These are phyloP conservation scores for Psilocybe tampanensis DNA, from an alignment of 768 basidiomycete genomes.

Conservation along the genomic window DNA sequence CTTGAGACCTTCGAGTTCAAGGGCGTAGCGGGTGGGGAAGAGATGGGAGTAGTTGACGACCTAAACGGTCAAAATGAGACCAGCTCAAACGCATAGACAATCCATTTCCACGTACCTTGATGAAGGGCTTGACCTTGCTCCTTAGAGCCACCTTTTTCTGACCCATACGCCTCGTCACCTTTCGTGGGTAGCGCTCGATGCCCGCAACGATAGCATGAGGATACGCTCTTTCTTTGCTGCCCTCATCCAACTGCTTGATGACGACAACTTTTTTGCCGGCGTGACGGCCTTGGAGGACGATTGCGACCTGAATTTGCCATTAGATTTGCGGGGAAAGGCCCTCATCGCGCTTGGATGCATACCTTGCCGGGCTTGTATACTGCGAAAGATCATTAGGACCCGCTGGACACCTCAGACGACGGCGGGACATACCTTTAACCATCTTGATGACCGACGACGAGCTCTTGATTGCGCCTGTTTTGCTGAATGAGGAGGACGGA, in stretches of 20 bases:
- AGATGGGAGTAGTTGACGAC: conserved; percentile 98
- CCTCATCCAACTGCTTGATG: conserved; percentile 97
- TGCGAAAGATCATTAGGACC: conserved; percentile 30
- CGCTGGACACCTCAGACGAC: conserved; percentile 3
- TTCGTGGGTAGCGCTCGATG: conserved; percentile 96
- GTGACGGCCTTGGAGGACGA: conserved; percentile 98
- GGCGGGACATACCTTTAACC: conserved; percentile 53
- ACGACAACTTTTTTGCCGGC: conserved; percentile 99
- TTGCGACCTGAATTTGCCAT: conserved; percentile 67
- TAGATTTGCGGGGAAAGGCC: not conserved
- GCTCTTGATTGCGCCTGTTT: conserved; percentile 43
- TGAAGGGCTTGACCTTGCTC: conserved; percentile 99
- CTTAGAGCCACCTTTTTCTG: conserved; percentile 90
- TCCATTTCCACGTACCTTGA: conserved; percentile 80
- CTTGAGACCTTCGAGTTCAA: conserved; percentile 96
- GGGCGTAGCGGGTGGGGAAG: conserved; percentile 98
- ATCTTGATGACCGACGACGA: conserved; percentile 50
- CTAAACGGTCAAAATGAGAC: conserved; percentile 38
- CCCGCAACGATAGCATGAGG: conserved; percentile 99
- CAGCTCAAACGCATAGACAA: not conserved
- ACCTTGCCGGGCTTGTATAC: conserved; percentile 98
- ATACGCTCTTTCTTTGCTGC: conserved; percentile 94
- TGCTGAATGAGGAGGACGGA: conserved; percentile 24
- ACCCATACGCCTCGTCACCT: conserved; percentile 97
- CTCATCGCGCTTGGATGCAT: conserved; percentile 7